These are phyloP conservation scores for Fusarium odoratissimum DNA, from an alignment of 2,329 filamentous ascomycete species.

Conservation along the genomic window DNA sequence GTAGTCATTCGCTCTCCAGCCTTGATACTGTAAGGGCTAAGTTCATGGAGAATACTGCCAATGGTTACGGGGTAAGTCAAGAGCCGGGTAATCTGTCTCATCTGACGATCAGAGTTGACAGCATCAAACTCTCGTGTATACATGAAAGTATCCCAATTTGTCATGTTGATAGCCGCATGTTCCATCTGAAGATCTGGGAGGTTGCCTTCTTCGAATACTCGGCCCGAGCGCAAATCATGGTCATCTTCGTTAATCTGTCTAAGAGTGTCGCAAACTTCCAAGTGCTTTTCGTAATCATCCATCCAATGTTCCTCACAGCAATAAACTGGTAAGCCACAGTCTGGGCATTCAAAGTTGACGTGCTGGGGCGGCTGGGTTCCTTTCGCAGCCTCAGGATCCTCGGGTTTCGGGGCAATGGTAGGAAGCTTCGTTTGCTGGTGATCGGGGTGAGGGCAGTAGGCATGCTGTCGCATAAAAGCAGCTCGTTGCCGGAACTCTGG, in stretches of 20 bases:
- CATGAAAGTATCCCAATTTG: constrained; percentile 97
- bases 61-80: constrained; percentile 95
- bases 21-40: constrained; percentile 90
- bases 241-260: constrained; percentile 98
- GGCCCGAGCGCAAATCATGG: constrained; percentile 89
- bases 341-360: constrained; percentile 93
- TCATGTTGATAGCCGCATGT: constrained; percentile 95
- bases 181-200: constrained; percentile 92
- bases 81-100: constrained; percentile 92
- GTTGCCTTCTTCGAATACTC: constrained; percentile 93
- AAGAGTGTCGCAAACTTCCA: constrained; percentile 92
- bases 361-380: constrained; percentile 77
- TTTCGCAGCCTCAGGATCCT: constrained; percentile 66
- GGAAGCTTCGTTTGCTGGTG: constrained; percentile 81
- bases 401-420: constrained; percentile 71
- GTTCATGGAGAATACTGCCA: constrained; percentile 89
- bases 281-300: constrained; percentile 91
- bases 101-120: constrained; percentile 87
- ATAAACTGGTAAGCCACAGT: constrained; percentile 93
- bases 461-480: constrained; percentile 91
- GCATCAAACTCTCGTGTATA: constrained; percentile 93
- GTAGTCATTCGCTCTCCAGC: constrained; percentile 79
- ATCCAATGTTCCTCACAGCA: constrained; percentile 96
- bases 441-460: constrained; percentile 90
- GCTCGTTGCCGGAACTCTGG: constrained; percentile 88